Conservation (phyloP, 2,329 filamentous ascomycete species). For the Karstenula rhodostoma region DNA sequence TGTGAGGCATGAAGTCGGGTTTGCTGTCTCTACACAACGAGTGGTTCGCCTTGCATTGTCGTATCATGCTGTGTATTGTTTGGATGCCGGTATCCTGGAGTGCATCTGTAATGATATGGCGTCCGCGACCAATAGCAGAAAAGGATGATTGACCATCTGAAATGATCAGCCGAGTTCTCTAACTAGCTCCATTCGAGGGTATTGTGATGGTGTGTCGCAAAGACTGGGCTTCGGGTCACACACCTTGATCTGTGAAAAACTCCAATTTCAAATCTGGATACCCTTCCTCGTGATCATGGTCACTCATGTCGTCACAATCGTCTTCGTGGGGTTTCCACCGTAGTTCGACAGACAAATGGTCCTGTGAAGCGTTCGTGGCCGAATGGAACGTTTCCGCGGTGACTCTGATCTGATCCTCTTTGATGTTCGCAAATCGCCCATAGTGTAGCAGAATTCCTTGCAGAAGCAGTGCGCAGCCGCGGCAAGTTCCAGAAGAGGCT, state of each 20-base stretch:
- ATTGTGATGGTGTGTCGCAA: not conserved
- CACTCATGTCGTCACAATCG: constrained; percentile 26
- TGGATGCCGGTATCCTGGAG: constrained; percentile 40
- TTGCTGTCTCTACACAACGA: constrained; percentile 36
- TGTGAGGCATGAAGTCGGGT: constrained; percentile 37
- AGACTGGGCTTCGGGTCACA: constrained; percentile 19
- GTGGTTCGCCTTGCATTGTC: constrained; percentile 41
- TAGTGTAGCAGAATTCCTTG: constrained; percentile 46
- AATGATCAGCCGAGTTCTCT: constrained; percentile 24
- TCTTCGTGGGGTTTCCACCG: constrained; percentile 39
- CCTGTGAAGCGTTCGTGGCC: constrained; percentile 29
- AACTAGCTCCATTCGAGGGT: not conserved
- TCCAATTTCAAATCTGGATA: constrained; percentile 48
- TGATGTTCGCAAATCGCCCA: constrained; percentile 34
- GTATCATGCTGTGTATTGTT: constrained; percentile 37
- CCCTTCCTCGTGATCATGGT: constrained; percentile 29
- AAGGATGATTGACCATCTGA: constrained; percentile 45
- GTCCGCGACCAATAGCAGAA: constrained; percentile 46
- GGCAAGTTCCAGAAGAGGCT: constrained; percentile 39
- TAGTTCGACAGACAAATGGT: constrained; percentile 46
- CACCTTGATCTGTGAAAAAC: constrained; percentile 48
- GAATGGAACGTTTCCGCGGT: constrained; percentile 39
- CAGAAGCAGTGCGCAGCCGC: constrained; percentile 43
- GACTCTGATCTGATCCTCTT: constrained; percentile 36
- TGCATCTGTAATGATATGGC: constrained; percentile 38